Percentiles rank a stretch among this genome's conserved stretches.
These are phyloP conservation scores for Ophiostoma sp. DNA, from an alignment of 2,329 filamentous ascomycete species.

Conservation along the genomic window DNA sequence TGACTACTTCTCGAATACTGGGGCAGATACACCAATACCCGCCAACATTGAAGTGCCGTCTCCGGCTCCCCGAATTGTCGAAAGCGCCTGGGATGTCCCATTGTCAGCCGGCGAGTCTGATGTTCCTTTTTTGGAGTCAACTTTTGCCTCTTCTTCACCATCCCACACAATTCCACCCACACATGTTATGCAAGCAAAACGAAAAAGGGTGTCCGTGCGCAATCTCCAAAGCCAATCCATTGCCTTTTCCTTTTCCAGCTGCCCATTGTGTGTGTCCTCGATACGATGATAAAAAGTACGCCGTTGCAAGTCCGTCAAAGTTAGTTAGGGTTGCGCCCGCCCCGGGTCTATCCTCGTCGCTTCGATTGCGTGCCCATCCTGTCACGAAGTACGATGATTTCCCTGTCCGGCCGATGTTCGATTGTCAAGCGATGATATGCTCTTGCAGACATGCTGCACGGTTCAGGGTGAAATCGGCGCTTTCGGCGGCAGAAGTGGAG, in stretches of 20 bases:
- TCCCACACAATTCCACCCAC: not conserved
- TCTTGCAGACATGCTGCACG: slow-evolving; percentile 30
- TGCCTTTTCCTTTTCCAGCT: not conserved
- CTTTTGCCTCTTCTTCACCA: not conserved
- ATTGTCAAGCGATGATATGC: not conserved
- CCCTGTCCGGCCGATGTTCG: not conserved
- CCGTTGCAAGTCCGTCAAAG: too few species aligned
- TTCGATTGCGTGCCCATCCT: not conserved
- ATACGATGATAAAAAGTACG: too few species aligned
- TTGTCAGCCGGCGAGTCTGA: not conserved
- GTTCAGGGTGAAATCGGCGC: slow-evolving; percentile 32
- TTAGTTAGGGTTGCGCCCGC: not conserved
- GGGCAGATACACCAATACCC: not conserved
- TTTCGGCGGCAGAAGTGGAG: slow-evolving; percentile 11
- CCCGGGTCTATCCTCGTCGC: too few species aligned
- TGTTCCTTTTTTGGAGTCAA: not conserved
- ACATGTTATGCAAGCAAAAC: not conserved
- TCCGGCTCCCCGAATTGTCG: not conserved
- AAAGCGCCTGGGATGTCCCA: not conserved
- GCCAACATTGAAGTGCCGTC: not conserved
- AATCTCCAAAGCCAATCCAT: not conserved
- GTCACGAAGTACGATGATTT: not conserved
- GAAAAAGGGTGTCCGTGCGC: not conserved
- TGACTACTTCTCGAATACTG: too few species aligned
- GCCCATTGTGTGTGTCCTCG: not conserved